Evolutionary conservation across 202 grass and related monocot genomes (phyloP).

Genomic region (Schoenoplectus tabernaemontani): DNA sequence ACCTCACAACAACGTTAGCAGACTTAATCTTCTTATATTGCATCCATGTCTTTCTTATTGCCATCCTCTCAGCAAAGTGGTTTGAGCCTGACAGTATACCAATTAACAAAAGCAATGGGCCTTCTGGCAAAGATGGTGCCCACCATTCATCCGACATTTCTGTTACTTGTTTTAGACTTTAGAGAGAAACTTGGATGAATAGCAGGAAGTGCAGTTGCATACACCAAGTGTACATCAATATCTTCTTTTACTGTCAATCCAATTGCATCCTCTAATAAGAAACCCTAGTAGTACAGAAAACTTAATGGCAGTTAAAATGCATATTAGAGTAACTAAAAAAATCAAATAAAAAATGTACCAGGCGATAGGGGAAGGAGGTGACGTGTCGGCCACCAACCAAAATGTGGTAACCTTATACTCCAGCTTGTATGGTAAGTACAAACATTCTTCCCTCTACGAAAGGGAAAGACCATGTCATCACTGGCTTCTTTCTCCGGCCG

Average conservation of each 20-base stretch:
- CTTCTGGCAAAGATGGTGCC: constrained; percentile 45
- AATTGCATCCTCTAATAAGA: constrained; percentile 92
- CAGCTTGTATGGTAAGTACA: constrained; percentile 92
- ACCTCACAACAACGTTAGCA: constrained; percentile 59
- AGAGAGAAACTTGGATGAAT: constrained; percentile 93
- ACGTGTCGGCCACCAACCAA: constrained; percentile 75
- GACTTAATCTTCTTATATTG: constrained; percentile 73
- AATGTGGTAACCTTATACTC: constrained; percentile 92
- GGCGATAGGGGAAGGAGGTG: constrained; percentile 79
- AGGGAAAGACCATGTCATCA: constrained; percentile 84
- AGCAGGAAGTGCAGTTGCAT: constrained; percentile 74
- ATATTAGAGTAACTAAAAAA: not conserved
- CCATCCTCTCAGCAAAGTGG: constrained; percentile 96
- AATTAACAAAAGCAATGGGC: constrained; percentile 65
- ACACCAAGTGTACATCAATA: constrained; percentile 75
- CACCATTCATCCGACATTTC: constrained; percentile 95
- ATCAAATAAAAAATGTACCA: constrained; percentile 34
- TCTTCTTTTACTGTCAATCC: constrained; percentile 82
- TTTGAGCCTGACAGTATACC: constrained; percentile 84
- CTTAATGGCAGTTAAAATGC: not conserved
- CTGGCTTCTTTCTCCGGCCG: constrained; percentile 91
- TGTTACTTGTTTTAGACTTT: constrained; percentile 71
- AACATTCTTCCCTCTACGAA: constrained; percentile 84
- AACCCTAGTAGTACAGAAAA: constrained; percentile 48
- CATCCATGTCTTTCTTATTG: constrained; percentile 99